Evolutionary conservation across 305 asterid genomes (phyloP).

Genomic region (Rubia peregrina): DNA sequence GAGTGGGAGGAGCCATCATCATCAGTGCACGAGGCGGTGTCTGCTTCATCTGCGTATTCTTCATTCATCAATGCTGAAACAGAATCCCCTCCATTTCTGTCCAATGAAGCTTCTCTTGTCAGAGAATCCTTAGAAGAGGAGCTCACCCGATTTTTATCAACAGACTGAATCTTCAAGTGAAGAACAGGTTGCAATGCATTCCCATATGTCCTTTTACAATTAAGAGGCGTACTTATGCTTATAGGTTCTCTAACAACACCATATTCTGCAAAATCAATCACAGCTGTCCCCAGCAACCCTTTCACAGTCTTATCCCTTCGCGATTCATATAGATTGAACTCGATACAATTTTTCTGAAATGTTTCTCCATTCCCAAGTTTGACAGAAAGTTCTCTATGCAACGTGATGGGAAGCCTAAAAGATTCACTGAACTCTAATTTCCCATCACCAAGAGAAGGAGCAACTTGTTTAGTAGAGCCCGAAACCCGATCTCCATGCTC

Average conservation of each 20-base stretch:
- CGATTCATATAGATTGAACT: conserved; percentile 70
- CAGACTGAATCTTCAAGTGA: conserved; percentile 47
- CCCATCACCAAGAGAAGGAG: conserved; percentile 58
- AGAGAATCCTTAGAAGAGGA: conserved; percentile 42
- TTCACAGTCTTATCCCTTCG: conserved; percentile 56
- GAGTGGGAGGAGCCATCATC: conserved; percentile 82
- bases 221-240: conserved; percentile 43
- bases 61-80: conserved; percentile 62
- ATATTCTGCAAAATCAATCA: conserved; percentile 62
- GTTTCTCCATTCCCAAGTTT: conserved; percentile 40
- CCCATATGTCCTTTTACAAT: conserved; percentile 67
- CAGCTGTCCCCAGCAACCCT: conserved; percentile 72
- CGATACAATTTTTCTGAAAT: conserved; percentile 60
- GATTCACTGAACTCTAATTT: conserved; percentile 53
- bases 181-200: conserved; percentile 65
- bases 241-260: conserved; percentile 46
- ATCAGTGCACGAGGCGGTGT: conserved; percentile 47
- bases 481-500: conserved; percentile 54
- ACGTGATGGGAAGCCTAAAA: conserved; percentile 46
- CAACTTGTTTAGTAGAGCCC: conserved; percentile 59
- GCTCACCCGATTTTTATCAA: conserved; percentile 33
- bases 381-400: conserved; percentile 41
- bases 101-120: conserved; percentile 46
- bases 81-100: conserved; percentile 39
- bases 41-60: conserved; percentile 80